Conservation (phyloP, 495 filamentous ascomycete genomes). For the Aspergillus heteromorphus region DNA sequence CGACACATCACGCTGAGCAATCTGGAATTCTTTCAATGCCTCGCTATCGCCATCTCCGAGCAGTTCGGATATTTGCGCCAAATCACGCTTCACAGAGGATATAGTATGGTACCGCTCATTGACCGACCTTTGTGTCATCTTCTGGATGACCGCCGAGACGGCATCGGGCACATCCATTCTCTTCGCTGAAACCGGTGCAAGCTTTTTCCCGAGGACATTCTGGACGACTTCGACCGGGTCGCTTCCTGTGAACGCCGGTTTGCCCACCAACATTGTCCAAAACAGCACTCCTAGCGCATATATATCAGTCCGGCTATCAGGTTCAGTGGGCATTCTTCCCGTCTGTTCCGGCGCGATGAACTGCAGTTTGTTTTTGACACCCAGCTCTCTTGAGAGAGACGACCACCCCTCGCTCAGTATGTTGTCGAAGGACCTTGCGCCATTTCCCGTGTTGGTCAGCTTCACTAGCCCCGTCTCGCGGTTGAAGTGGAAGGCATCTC, state of each 20-base stretch:
- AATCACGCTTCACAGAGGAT: conserved; percentile 72
- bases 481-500: conserved; percentile 83
- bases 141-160: conserved; percentile 73
- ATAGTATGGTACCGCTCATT: conserved; percentile 80
- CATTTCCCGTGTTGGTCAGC: conserved; percentile 78
- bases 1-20: conserved; percentile 73
- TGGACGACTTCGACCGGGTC: conserved; percentile 84
- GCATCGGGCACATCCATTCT: conserved; percentile 77
- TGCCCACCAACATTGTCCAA: conserved; percentile 76
- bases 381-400: conserved; percentile 67
- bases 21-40: conserved; percentile 61
- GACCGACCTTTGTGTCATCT: conserved; percentile 82
- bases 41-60: conserved; percentile 69
- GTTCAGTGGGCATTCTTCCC: conserved; percentile 81
- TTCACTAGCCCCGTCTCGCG: conserved; percentile 62
- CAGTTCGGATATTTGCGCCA: conserved; percentile 61
- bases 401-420: conserved; percentile 83
- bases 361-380: conserved; percentile 76
- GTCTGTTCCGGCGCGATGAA: conserved; percentile 92
- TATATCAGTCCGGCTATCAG: conserved; percentile 84
- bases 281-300: conserved; percentile 84
- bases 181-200: conserved; percentile 66
- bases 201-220: conserved; percentile 69
- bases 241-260: conserved; percentile 68
- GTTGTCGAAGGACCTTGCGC: conserved; percentile 79